Evolutionary conservation across 257 asterid species (phyloP), one percentile per base, ranked within the genome.

Genomic region (Perilla frutescens): DNA sequence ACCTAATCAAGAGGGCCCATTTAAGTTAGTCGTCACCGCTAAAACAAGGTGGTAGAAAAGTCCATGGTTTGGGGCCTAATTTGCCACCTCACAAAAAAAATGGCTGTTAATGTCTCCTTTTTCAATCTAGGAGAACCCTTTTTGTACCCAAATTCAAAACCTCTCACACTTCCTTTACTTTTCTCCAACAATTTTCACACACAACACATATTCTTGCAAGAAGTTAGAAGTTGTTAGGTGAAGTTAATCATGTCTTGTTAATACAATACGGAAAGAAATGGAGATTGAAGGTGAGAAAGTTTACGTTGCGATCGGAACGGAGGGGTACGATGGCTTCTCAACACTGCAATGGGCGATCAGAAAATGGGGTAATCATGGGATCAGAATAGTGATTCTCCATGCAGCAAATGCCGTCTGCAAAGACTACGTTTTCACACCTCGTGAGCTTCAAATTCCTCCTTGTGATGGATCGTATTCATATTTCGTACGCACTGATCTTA

Each of bases 231-330:
- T 43, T 8, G 48, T 2, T 43, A 45, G 3, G 9, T 45, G 1
- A 43, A 8, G 3, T 47, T 2, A 3, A 9, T 44, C 2, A 9
- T 47, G n/a, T 47, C 8, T 47, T 47, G 2, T 0, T 2, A 2
- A 44, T 8, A 9, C 9, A 12, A 47, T 3, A 1, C 37, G 37
- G 72, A 48, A 45, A 74, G 26, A 45, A 45, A 74, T 78, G 80
- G 73, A 74, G 65, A 73, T 34, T 68, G 75, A 76, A 62, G 32
- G 66, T 7, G 85, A 86, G 76, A 88, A 70, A 84, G 88, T 88
- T n/a, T 83, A 82, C 79, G 89, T 90, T 29, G 96, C 96, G 70
- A 77, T 90, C 65, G 90, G 88, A 26, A 64, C 86, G 59, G 89
- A 90, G 68, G 51, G 75, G 37, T 41, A 62, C 49, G 93, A 90